Evolutionary conservation across 73 alveolate genomes (phyloP).

Genomic region (Paramecium sexaurelia): DNA sequence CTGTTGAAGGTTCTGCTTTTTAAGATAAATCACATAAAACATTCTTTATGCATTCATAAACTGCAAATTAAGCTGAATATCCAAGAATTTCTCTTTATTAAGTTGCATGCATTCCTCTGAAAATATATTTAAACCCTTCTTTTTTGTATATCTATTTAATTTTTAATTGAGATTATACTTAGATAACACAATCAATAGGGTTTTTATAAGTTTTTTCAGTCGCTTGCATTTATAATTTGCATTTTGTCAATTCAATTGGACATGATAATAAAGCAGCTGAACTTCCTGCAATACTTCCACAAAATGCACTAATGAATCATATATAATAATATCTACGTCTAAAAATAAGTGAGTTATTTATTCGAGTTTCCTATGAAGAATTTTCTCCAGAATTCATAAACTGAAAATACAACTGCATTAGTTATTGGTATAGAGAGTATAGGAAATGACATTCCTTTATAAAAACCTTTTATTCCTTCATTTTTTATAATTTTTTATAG

Average conservation of each 20-base stretch:
- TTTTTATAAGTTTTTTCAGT: slow-evolving; percentile 39
- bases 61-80: slow-evolving; percentile 63
- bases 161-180: neutral
- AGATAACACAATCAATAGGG: slow-evolving; percentile 54
- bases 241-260: slow-evolving; percentile 76
- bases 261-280: slow-evolving; percentile 58
- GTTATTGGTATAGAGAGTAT: slow-evolving; percentile 68
- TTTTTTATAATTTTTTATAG: slow-evolving; percentile 25
- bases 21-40: neutral
- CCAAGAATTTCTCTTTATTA: slow-evolving; percentile 64
- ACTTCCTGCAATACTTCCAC: slow-evolving; percentile 72
- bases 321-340: neutral
- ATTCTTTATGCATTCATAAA: slow-evolving; percentile 57
- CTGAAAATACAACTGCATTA: slow-evolving; percentile 71
- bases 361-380: neutral
- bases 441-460: slow-evolving; percentile 75
- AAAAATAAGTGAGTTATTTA: slow-evolving; percentile 32
- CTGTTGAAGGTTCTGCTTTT: slow-evolving; percentile 54
- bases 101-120: slow-evolving; percentile 65
- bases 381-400: slow-evolving; percentile 69
- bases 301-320: slow-evolving; percentile 44
- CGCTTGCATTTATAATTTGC: slow-evolving; percentile 71
- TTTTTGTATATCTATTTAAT: slow-evolving; percentile 35
- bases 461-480: slow-evolving; percentile 64
- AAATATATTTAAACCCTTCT: slow-evolving; percentile 64